Conservation (phyloP, 2,329 filamentous ascomycete species). For the Rhytidhysteron rufulum region DNA sequence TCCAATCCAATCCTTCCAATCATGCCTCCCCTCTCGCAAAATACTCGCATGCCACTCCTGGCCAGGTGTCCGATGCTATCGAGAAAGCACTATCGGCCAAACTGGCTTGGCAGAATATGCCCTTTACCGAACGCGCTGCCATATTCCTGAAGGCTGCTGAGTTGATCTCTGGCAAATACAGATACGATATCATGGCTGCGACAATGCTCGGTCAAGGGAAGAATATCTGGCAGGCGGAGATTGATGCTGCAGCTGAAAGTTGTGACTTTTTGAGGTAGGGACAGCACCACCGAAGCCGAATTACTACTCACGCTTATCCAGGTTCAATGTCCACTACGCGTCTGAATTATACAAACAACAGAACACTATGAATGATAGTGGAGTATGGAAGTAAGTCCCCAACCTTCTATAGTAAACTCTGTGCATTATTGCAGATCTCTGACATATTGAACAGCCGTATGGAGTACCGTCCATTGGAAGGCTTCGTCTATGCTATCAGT, state of each 20-base stretch:
- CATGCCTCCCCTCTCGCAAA: conserved; percentile 73
- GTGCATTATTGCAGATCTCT: conserved; percentile 13
- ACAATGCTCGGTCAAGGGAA: conserved; percentile 97
- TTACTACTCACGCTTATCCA: conserved; percentile 12
- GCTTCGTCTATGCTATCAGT: conserved; percentile 90
- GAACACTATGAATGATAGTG: conserved; percentile 74
- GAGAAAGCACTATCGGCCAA: conserved; percentile 82
- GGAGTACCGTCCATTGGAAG: conserved; percentile 85
- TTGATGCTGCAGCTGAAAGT: conserved; percentile 91
- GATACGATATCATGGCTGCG: conserved; percentile 93
- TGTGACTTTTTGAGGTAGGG: conserved; percentile 75
- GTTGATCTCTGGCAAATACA: conserved; percentile 84
- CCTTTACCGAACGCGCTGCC: conserved; percentile 86
- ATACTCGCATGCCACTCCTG: conserved; percentile 75
- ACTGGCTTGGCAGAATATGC: conserved; percentile 76
- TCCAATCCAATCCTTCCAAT: conserved; percentile 78
- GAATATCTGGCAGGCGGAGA: conserved; percentile 99
- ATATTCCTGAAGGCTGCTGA: conserved; percentile 96
- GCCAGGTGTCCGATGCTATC: conserved; percentile 76
- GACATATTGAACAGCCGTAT: conserved; percentile 59
- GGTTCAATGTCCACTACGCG: conserved; percentile 89
- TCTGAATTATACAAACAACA: conserved; percentile 87
- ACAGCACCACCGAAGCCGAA: neutral
- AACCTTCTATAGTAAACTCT: neutral
- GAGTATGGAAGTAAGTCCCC: conserved; percentile 74